phyloP scores from a whole-genome alignment of 164 flowering plant genomes.

The Vitis vinifera region DNA sequence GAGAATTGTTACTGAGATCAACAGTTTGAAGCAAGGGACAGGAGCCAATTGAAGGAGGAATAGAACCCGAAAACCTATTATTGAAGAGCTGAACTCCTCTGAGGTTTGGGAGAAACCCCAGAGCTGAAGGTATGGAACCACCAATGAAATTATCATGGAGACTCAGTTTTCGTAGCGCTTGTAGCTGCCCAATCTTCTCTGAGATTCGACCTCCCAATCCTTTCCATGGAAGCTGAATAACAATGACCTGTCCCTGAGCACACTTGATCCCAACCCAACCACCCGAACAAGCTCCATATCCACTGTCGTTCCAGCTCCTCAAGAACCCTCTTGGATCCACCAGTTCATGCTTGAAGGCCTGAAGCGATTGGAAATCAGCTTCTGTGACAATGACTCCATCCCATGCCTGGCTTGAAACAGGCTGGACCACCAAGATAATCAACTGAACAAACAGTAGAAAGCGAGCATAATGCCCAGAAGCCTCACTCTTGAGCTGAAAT shows the following conservation, averaged over 20 bases:
- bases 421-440: conserved; percentile 7
- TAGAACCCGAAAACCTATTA: conserved; percentile 40
- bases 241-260: conserved; percentile 69
- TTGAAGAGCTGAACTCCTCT: conserved; percentile 46
- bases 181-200: conserved; percentile 65
- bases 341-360: conserved; percentile 55
- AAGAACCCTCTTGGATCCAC: conserved; percentile 50
- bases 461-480: background rate
- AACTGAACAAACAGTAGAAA: conserved; percentile 14
- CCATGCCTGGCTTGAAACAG: conserved; percentile 27
- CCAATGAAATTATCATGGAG: conserved; percentile 66
- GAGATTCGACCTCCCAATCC: conserved; percentile 75
- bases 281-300: conserved; percentile 77
- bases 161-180: conserved; percentile 69
- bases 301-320: conserved; percentile 72
- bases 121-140: conserved; percentile 33
- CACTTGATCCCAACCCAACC: conserved; percentile 91
- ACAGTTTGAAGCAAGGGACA: conserved; percentile 40
- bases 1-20: conserved; percentile 41
- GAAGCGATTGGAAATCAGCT: conserved; percentile 59
- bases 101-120: conserved; percentile 41
- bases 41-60: conserved; percentile 40
- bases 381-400: conserved; percentile 57
- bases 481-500: background rate
- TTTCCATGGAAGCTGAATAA: conserved; percentile 87